These are phyloP conservation scores for Cicer yamashitae DNA, from an alignment of 306 rosid species.

Conservation along the genomic window DNA sequence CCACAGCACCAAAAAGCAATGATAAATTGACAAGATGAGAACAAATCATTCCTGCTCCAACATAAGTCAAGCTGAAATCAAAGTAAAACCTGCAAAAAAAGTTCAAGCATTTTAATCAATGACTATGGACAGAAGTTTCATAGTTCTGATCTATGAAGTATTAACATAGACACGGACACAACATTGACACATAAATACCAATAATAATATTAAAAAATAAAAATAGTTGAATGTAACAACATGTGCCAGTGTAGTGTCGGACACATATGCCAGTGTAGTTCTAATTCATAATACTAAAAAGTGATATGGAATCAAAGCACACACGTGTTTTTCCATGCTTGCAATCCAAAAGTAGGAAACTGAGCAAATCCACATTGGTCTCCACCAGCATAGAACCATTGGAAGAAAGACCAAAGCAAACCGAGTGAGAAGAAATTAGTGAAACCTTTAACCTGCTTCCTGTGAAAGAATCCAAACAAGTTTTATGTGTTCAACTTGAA, in stretches of 20 bases:
- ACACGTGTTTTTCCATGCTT: slow-evolving; percentile 77
- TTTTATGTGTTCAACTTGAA: slow-evolving; percentile 35
- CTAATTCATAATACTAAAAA: neutral
- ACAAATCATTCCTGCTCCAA: slow-evolving; percentile 99
- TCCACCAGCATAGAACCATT: slow-evolving; percentile 90
- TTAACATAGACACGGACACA: neutral
- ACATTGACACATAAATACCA: neutral
- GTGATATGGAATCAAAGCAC: slow-evolving; percentile 47
- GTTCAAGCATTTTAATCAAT: slow-evolving; percentile 30
- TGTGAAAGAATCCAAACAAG: slow-evolving; percentile 46
- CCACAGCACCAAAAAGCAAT: slow-evolving; percentile 78
- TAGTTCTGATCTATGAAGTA: neutral
- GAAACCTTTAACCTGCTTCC: slow-evolving; percentile 85
- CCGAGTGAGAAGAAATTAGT: slow-evolving; percentile 68
- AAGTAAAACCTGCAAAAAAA: slow-evolving; percentile 80
- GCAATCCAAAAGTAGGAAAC: slow-evolving; percentile 87
- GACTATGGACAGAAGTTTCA: slow-evolving; percentile 22
- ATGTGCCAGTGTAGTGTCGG: no score
- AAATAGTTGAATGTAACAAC: no score
- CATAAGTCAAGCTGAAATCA: slow-evolving; percentile 80
- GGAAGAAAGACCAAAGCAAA: slow-evolving; percentile 85
- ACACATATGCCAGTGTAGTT: no score
- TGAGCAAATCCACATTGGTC: slow-evolving; percentile 76
- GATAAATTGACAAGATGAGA: slow-evolving; percentile 53
- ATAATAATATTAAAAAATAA: no score